Conservation (phyloP, 2,329 filamentous ascomycete species). For the Dactylellina leptospora region DNA sequence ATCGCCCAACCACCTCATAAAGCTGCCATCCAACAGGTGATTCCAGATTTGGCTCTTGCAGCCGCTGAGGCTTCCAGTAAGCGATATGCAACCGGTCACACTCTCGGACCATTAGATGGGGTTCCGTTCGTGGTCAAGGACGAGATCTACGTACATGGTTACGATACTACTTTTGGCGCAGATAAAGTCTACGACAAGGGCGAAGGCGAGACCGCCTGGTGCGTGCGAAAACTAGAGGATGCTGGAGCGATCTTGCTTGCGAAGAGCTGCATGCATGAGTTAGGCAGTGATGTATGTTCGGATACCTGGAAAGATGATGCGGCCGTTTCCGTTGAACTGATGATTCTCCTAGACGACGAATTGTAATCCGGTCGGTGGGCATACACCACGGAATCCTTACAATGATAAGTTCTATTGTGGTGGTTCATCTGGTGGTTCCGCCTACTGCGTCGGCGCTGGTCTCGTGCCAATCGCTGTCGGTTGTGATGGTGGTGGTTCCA, state of each 20-base stretch:
- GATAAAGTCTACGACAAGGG: conserved; percentile 61
- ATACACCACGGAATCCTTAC: conserved; percentile 78
- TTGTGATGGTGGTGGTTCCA: conserved; percentile 76
- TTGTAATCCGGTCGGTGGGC: conserved; percentile 74
- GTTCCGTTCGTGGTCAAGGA: conserved; percentile 80
- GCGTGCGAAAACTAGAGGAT: conserved; percentile 73
- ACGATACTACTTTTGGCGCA: conserved; percentile 72
- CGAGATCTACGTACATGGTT: conserved; percentile 78
- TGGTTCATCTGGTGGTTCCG: conserved; percentile 78
- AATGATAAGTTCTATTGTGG: conserved; percentile 78
- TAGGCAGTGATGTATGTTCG: conserved; percentile 67
- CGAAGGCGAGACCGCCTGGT: conserved; percentile 71
- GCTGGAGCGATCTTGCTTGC: conserved; percentile 76
- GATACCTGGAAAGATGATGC: neutral
- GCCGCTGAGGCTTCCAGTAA: conserved; percentile 68
- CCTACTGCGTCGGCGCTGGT: conserved; percentile 74
- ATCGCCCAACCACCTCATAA: conserved; percentile 59
- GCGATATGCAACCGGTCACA: conserved; percentile 61
- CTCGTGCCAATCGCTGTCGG: conserved; percentile 77
- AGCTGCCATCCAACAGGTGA: conserved; percentile 49
- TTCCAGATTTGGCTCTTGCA: conserved; percentile 64
- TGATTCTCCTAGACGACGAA: conserved; percentile 70
- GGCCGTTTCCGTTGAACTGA: neutral
- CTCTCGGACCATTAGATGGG: conserved; percentile 74
- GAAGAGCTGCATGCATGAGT: conserved; percentile 79